Evolutionary conservation across 805 yeast species (phyloP), one percentile per base, ranked within the genome.

Genomic region (Candida quercuum): DNA sequence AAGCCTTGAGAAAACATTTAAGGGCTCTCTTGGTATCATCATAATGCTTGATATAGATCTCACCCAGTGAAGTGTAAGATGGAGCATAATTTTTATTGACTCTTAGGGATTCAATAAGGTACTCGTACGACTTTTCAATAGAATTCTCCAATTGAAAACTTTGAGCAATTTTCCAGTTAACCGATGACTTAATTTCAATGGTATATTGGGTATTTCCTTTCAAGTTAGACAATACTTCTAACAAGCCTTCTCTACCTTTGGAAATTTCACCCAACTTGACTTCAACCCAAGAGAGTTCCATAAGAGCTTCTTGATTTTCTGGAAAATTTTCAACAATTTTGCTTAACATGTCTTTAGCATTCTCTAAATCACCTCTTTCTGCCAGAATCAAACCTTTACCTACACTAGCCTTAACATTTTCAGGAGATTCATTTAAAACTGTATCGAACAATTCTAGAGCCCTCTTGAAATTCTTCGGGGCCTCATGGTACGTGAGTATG

Each of bases 1-100:
- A 85, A 0, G 98, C 96, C 51, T 81, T 86, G 56, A 81, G 78
- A 56, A 81, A 91, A 57, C 96, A 88, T 54, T 86, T 87, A 37
- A 79, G 78, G 0, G 97, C 95, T 33, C 93, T 72, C 0, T 64
- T 62, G 20, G 60, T 54, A 51, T 88, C 96, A 9, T 66, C 60
- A 42, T 70, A 78, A 41, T 71, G 64, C 2, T 72, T 69, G 4
- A 72, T 60, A 51, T 86, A 89, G n/a, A 86, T 66, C 35, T 71
- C 57, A 18, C 99, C 99, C 19, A 93, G 63, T 2, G 87, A 71
- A 0, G 96, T 80, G 55, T 79, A 93, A 0, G 95, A 76, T 2
- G 94, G 80, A 0, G 96, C 89, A 56, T 69, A 76, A 21, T 71
- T 75, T 22, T 78, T 76, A 15, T 75, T 72, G 27, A 73, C 73